These are phyloP conservation scores for Debaryomyces robertsiae DNA, from an alignment of 1,139 yeast genomes.

Conservation along the genomic window DNA sequence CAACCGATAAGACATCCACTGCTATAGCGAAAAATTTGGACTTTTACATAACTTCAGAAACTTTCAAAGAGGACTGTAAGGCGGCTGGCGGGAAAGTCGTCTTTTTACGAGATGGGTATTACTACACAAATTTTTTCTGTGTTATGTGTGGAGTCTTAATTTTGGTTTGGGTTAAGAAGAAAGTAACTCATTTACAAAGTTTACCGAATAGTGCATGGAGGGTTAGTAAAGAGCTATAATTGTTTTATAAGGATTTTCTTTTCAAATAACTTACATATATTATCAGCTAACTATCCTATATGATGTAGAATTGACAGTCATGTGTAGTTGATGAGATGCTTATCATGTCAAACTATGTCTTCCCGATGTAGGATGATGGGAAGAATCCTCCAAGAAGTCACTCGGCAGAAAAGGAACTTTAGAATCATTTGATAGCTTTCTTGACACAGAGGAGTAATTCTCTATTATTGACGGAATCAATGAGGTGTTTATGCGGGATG, in stretches of 20 bases:
- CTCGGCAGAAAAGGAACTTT: constrained; percentile 48
- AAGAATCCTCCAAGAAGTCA: constrained; percentile 41
- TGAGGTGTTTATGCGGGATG: constrained; percentile 34
- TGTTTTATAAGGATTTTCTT: background rate
- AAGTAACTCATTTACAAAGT: constrained; percentile 58
- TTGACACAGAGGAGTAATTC: constrained; percentile 40
- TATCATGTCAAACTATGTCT: too few species aligned
- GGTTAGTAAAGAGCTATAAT: constrained; percentile 38
- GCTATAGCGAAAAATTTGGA: constrained; percentile 15
- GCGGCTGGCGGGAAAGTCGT: constrained; percentile 57
- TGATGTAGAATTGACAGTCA: too few species aligned
- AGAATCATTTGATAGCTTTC: constrained; percentile 37
- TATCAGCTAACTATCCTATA: too few species aligned
- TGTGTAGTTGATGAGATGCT: background rate
- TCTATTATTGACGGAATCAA: constrained; percentile 47
- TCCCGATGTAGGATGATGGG: background rate
- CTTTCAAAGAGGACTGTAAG: constrained; percentile 52
- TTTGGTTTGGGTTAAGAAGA: constrained; percentile 69
- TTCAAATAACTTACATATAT: background rate
- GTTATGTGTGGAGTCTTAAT: constrained; percentile 65
- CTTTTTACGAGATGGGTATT: constrained; percentile 77
- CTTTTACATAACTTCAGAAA: constrained; percentile 25
- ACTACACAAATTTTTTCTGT: constrained; percentile 73
- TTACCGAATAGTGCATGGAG: constrained; percentile 74
- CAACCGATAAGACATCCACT: constrained; percentile 3